phyloP scores from a whole-genome alignment of 192 early-diverging fungal species.

The Jimgerdemannia flammicorona region DNA sequence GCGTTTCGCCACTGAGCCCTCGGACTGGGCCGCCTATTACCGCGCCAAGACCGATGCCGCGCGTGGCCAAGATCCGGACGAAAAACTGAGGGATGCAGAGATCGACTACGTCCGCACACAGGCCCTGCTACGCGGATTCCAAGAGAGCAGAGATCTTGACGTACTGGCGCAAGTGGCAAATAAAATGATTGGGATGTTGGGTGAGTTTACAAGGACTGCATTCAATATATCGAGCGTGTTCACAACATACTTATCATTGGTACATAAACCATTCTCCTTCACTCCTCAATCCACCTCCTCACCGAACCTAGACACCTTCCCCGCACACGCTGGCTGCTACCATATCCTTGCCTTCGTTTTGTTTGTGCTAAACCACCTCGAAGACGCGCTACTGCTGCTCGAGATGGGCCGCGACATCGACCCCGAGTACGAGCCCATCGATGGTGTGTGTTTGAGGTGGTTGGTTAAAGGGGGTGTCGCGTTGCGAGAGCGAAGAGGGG shows the following conservation, averaged over 20 bases:
- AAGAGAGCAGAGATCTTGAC: conserved; percentile 30
- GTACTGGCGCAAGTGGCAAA: conserved; percentile 40
- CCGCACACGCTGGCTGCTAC: conserved; percentile 50
- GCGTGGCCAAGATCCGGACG: conserved; percentile 26
- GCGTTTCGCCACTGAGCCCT: conserved; percentile 32
- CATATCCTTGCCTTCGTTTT: conserved; percentile 48
- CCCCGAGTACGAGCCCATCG: conserved; percentile 46
- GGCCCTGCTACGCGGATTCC: conserved; percentile 36
- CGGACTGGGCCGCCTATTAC: conserved; percentile 43
- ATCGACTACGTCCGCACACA: conserved; percentile 39
- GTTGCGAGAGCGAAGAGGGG: not conserved
- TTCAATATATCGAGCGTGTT: too few relatives aligned
- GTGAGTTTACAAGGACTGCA: conserved; percentile 16
- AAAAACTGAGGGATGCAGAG: conserved; percentile 37
- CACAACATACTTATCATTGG: not conserved
- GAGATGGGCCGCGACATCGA: conserved; percentile 49
- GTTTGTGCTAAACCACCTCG: conserved; percentile 47
- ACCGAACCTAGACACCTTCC: conserved; percentile 35
- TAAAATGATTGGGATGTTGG: conserved; percentile 44
- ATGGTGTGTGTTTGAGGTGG: conserved; percentile 19
- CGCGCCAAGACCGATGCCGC: conserved; percentile 27
- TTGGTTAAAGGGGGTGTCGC: not conserved
- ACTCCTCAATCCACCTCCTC: not conserved
- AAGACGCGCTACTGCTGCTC: conserved; percentile 44
- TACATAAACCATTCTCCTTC: not conserved